Conservation (phyloP, 2,329 filamentous ascomycete species). For the Colletotrichum costaricense region DNA sequence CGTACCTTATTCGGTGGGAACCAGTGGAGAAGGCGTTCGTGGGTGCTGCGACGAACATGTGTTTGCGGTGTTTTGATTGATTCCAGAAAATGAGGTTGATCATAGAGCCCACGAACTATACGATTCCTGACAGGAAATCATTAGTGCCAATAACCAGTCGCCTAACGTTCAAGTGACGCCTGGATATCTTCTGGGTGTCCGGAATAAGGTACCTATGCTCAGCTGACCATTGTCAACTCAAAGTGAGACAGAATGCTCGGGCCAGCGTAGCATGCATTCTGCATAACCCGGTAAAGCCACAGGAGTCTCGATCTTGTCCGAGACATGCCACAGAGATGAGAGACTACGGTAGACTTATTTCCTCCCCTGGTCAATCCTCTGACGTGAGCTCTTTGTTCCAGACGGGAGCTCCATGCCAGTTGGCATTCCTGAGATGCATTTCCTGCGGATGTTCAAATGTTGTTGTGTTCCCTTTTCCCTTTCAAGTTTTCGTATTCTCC, state of each 20-base stretch:
- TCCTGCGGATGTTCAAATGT: background rate
- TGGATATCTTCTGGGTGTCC: background rate
- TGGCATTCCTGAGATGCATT: constrained; percentile 3
- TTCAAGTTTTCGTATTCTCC: background rate
- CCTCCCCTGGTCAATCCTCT: background rate
- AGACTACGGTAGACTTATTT: constrained; percentile 1
- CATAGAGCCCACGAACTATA: background rate
- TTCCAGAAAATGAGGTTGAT: background rate
- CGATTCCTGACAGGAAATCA: background rate
- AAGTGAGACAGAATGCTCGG: constrained; percentile 17
- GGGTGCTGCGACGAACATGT: constrained; percentile 24
- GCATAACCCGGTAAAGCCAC: background rate
- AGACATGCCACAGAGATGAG: constrained; percentile 12
- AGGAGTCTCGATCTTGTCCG: background rate
- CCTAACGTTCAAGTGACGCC: background rate
- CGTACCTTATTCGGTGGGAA: constrained; percentile 35
- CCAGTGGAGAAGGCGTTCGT: constrained; percentile 23
- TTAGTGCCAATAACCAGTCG: background rate
- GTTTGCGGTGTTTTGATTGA: constrained; percentile 5
- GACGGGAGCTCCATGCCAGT: constrained; percentile 3
- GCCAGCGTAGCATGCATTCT: constrained; percentile 19
- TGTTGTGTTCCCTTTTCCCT: background rate
- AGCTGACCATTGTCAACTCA: background rate
- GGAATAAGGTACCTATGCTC: background rate
- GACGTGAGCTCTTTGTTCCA: constrained; percentile 1